A percentile compares a stretch with the other conserved stretches of the same genome.
These are phyloP conservation scores for Cicer arietinum DNA, from an alignment of 306 rosid genomes.

Conservation along the genomic window DNA sequence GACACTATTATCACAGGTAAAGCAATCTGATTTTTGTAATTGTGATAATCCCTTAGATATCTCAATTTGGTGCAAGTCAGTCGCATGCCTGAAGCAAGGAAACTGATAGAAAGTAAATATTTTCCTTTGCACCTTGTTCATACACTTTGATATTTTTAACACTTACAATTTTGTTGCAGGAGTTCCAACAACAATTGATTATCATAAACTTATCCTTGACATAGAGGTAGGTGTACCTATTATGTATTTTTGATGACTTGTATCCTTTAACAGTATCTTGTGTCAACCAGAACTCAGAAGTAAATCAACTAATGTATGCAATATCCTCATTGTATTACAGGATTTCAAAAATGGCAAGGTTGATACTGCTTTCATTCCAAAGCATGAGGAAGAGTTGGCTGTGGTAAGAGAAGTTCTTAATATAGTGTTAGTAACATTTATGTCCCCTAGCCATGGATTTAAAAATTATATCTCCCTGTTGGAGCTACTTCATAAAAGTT, in stretches of 20 bases:
- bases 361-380: slow-evolving; percentile 95
- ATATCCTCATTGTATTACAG: slow-evolving; percentile 48
- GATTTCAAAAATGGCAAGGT: slow-evolving; percentile 93
- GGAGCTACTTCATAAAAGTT: slow-evolving; percentile 32
- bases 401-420: slow-evolving; percentile 56
- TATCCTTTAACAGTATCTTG: slow-evolving; percentile 34
- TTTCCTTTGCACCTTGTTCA: slow-evolving; percentile 30
- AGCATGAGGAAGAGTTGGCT: slow-evolving; percentile 84
- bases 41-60: slow-evolving; percentile 35
- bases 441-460: neutral
- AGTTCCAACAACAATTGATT: slow-evolving; percentile 98
- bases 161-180: slow-evolving; percentile 56
- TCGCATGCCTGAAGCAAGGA: slow-evolving; percentile 36
- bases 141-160: slow-evolving; percentile 22
- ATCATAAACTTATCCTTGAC: slow-evolving; percentile 96
- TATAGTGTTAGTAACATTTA: slow-evolving; percentile 9
- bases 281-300: slow-evolving; percentile 12
- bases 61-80: slow-evolving; percentile 20
- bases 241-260: slow-evolving; percentile 1
- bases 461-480: slow-evolving; percentile 24
- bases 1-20: slow-evolving; percentile 95
- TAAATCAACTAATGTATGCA: slow-evolving; percentile 29
- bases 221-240: slow-evolving; percentile 62
- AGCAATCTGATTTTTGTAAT: slow-evolving; percentile 16
- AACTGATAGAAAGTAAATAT: slow-evolving; percentile 11